These are phyloP conservation scores for Sporopachydermia cereana DNA, from an alignment of 1,139 yeast genomes.

Conservation along the genomic window DNA sequence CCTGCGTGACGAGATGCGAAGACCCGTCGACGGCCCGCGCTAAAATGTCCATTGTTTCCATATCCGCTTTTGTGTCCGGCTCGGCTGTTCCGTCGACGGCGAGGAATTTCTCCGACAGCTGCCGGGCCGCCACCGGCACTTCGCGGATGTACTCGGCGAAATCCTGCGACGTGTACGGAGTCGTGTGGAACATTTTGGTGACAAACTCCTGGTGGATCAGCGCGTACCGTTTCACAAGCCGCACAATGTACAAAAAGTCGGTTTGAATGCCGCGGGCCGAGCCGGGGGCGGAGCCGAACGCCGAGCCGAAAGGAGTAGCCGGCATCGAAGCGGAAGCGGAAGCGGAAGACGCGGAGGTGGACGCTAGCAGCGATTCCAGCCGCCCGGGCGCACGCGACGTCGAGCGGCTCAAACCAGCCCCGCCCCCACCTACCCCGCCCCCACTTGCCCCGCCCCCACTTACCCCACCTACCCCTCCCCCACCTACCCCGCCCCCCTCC, in stretches of 20 bases:
- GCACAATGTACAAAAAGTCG: slow-evolving; percentile 13
- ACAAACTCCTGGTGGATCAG: slow-evolving; percentile 56
- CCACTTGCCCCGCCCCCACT: neutral
- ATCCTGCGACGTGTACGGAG: slow-evolving; percentile 33
- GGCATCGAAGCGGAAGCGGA: too few relatives aligned
- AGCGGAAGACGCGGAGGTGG: neutral
- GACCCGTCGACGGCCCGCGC: slow-evolving; percentile 12
- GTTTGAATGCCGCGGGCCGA: slow-evolving; percentile 10
- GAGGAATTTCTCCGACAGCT: slow-evolving; percentile 27
- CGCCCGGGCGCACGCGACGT: neutral
- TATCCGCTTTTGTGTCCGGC: slow-evolving; percentile 26
- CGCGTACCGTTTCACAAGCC: slow-evolving; percentile 29
- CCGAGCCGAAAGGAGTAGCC: too few relatives aligned
- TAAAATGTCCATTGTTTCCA: neutral
- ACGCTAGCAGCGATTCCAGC: neutral
- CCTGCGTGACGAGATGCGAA: slow-evolving; percentile 31
- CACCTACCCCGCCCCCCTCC: neutral
- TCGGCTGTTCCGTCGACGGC: slow-evolving; percentile 29
- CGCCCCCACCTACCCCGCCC: neutral
- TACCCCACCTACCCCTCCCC: neutral
- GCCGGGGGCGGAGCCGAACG: neutral
- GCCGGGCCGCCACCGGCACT: slow-evolving; percentile 27
- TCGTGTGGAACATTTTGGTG: slow-evolving; percentile 54
- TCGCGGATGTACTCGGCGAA: slow-evolving; percentile 38
- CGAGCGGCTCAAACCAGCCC: too few relatives aligned